Percentiles rank a stretch among this genome's conserved stretches.
These are phyloP conservation scores for Penicillium sp. DNA, from an alignment of 2,329 filamentous ascomycete genomes.

Conservation along the genomic window DNA sequence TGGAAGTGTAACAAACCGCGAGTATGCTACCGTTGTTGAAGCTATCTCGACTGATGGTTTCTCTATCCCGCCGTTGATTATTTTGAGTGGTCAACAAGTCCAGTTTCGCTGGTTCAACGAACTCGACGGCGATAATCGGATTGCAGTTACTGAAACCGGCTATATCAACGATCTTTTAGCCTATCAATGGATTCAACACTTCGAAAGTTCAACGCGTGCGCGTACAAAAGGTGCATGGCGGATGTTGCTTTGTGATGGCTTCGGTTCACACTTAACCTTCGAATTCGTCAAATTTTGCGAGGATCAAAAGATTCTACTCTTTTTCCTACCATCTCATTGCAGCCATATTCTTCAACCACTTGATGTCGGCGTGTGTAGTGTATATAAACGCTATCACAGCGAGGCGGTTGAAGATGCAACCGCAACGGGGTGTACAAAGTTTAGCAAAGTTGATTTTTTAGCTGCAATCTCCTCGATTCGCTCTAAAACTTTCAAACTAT, in stretches of 20 bases:
- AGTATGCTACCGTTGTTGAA: slow-evolving; percentile 2
- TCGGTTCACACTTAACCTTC: background rate
- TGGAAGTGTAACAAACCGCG: background rate
- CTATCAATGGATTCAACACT: background rate
- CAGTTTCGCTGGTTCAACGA: background rate
- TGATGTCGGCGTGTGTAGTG: slow-evolving; percentile 2
- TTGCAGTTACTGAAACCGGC: background rate
- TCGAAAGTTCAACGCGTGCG: background rate
- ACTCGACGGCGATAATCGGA: background rate
- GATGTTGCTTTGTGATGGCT: background rate
- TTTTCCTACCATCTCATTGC: slow-evolving; percentile 1
- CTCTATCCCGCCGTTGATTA: background rate
- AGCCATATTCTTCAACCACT: slow-evolving; percentile 4
- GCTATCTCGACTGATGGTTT: background rate
- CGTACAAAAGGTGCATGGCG: background rate
- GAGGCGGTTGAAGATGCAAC: slow-evolving; percentile 2
- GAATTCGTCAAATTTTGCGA: background rate
- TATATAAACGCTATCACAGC: slow-evolving; percentile 1
- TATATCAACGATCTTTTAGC: background rate
- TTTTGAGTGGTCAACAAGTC: background rate
- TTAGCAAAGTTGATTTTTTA: background rate
- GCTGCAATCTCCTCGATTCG: background rate
- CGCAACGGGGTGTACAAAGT: background rate
- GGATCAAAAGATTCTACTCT: background rate
- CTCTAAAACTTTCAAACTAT: background rate